These are phyloP conservation scores for Wickerhamomyces chaumierensis DNA, from an alignment of 805 yeast genomes.

Conservation along the genomic window DNA sequence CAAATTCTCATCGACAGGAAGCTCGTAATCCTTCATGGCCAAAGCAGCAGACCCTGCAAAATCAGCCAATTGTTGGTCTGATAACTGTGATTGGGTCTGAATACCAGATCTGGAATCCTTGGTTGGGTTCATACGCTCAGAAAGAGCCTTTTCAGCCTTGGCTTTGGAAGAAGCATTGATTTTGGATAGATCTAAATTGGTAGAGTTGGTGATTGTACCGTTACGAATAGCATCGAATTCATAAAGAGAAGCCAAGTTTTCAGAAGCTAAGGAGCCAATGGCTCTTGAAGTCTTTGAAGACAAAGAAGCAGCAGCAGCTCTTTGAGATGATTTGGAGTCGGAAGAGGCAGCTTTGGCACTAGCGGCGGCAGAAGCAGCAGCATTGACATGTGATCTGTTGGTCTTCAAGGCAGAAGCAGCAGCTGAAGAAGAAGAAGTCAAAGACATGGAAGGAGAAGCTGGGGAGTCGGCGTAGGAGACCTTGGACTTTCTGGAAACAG, in stretches of 20 bases:
- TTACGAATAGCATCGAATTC: constrained; percentile 32
- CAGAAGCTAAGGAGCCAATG: constrained; percentile 27
- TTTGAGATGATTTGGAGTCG: constrained; percentile 4
- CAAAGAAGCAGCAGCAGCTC: constrained; percentile 15
- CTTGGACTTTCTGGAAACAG: constrained; percentile 4
- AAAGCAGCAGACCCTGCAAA: constrained; percentile 46
- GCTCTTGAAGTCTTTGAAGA: constrained; percentile 25
- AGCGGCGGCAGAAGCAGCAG: not conserved
- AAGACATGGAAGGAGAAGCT: constrained; percentile 1
- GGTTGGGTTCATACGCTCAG: constrained; percentile 20
- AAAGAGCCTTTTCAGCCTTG: constrained; percentile 22
- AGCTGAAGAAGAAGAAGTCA: constrained; percentile 2
- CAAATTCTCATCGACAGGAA: constrained; percentile 30
- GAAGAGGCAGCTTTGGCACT: too few relatives aligned
- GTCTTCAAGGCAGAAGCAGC: constrained; percentile 1
- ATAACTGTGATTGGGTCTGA: constrained; percentile 29
- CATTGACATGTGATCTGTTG: not conserved
- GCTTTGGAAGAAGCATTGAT: constrained; percentile 37
- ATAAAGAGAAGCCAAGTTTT: constrained; percentile 28
- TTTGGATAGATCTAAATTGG: constrained; percentile 38
- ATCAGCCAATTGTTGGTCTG: constrained; percentile 29
- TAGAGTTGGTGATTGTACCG: constrained; percentile 23
- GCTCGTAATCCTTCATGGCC: constrained; percentile 34
- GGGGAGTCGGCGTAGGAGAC: not conserved
- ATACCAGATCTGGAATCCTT: constrained; percentile 26